Percentiles rank a stretch among this genome's conserved stretches.
Evolutionary conservation across 176 grass and related monocot species (phyloP).

Genomic region (Aegilops tauschii): DNA sequence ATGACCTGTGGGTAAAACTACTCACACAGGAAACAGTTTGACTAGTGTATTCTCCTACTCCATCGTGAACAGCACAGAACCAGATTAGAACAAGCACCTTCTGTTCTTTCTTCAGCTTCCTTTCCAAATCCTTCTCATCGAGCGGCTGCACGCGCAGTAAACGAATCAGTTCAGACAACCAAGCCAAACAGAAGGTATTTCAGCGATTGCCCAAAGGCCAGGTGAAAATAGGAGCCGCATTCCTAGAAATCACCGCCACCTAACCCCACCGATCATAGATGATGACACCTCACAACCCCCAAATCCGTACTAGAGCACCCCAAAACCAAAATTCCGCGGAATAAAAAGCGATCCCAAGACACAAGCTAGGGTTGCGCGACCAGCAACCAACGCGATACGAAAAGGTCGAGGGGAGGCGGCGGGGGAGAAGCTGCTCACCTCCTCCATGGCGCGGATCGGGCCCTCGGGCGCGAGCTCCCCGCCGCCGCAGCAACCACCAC

Average conservation of each 20-base stretch:
- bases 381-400: not conserved
- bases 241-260: not conserved
- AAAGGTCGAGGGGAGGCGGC: not conserved
- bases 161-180: not conserved
- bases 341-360: not conserved
- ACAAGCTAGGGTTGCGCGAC: not conserved
- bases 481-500: not conserved
- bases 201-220: not conserved
- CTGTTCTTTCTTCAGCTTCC: conserved; percentile 63
- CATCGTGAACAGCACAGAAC: not conserved
- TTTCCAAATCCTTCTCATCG: conserved; percentile 54
- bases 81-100: conserved; percentile 36
- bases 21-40: not conserved
- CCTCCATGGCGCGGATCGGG: not conserved
- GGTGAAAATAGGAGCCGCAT: not conserved
- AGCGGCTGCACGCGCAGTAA: conserved; percentile 27
- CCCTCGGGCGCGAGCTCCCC: not conserved
- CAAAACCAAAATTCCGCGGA: not conserved
- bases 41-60: not conserved
- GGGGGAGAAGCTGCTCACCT: not conserved
- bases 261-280: not conserved
- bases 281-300: too few species aligned
- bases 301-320: not conserved
- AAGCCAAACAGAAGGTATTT: not conserved
- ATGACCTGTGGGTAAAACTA: not conserved